phyloP scores from a whole-genome alignment of 2,329 filamentous ascomycete species.

The Fusarium brevicatenulatum region DNA sequence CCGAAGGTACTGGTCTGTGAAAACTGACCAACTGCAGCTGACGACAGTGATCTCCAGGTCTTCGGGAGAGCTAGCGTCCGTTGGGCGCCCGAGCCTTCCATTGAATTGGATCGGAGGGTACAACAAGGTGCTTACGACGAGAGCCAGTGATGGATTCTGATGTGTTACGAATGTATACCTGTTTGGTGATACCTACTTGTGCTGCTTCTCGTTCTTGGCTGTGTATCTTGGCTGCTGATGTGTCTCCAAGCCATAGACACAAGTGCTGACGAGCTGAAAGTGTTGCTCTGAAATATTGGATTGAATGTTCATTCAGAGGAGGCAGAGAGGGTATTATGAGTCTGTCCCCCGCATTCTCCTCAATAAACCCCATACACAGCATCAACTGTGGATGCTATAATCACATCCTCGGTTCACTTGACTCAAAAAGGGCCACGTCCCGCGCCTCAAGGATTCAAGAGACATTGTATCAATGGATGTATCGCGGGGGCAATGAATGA shows the following conservation, averaged over 20 bases:
- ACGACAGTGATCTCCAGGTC: constrained; percentile 9
- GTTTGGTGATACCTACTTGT: constrained; percentile 8
- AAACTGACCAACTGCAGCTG: not conserved
- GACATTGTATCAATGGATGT: not conserved
- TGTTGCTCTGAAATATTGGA: not conserved
- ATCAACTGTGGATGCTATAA: constrained; percentile 5
- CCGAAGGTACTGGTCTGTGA: constrained; percentile 9
- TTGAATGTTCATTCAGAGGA: not conserved
- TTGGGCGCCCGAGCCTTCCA: not conserved
- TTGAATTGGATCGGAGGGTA: not conserved
- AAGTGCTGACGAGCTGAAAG: constrained; percentile 28
- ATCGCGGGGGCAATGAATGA: constrained; percentile 8
- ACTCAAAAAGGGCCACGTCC: constrained; percentile 30
- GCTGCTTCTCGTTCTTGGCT: constrained; percentile 8
- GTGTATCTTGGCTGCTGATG: constrained; percentile 5
- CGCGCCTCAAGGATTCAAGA: not conserved
- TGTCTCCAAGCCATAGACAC: constrained; percentile 10
- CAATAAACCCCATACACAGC: constrained; percentile 1
- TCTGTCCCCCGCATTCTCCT: not conserved
- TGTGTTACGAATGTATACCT: constrained; percentile 9
- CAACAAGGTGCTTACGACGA: constrained; percentile 31
- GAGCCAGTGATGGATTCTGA: not conserved
- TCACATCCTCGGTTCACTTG: constrained; percentile 38
- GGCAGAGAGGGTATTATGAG: not conserved
- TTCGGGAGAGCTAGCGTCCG: constrained; percentile 21